Evolutionary conservation across 2,329 filamentous ascomycete genomes (phyloP), one percentile per base, ranked within the genome.

Genomic region (Ascochyta fabae): DNA sequence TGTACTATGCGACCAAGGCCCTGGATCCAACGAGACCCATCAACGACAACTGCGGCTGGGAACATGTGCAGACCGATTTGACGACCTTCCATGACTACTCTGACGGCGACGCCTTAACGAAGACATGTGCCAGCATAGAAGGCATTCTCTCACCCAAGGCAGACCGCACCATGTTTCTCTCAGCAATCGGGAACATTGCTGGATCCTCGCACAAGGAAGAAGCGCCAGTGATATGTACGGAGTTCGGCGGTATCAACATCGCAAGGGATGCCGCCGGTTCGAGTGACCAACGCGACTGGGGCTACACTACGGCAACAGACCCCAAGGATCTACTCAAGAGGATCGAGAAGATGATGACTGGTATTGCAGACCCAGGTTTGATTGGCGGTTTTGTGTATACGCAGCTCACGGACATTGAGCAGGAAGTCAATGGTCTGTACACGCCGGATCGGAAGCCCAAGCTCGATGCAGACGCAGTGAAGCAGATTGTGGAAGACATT

Each of bases 11-110:
- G 53, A 89, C 87, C 9, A 89, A 88, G 80, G 80, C 80, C 0
- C 78, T 89, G 2, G 87, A 90, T 60, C 79, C 84, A 1, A 88
- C 83, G 0, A 77, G 87, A 6, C 86, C 86, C 15, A 80, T 90
- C 66, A 90, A 89, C 65, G 87, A 89, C 70, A 89, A 90, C 71
- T 89, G 87, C 61, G 87, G 87, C 31, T 89, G 87, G 87, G 86
- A 89, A 66, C 86, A 89, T 59, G 86, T 89, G 6, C 64, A 79
- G 10, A 87, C 84, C 0, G 87, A 89, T 61, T 75, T 89, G 2
- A 85, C 83, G 23, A 88, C 87, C 0, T 90, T 87, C 77, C 87
- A 89, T 69, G 86, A 89, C 70, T 90, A 89, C 67, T 78, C 79
- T 16, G 86, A 89, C 63, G 84, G 78, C 0, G 77, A 81, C 0